These are phyloP conservation scores for Tolypocladium tropicale DNA, from an alignment of 2,329 filamentous ascomycete genomes.

Conservation along the genomic window DNA sequence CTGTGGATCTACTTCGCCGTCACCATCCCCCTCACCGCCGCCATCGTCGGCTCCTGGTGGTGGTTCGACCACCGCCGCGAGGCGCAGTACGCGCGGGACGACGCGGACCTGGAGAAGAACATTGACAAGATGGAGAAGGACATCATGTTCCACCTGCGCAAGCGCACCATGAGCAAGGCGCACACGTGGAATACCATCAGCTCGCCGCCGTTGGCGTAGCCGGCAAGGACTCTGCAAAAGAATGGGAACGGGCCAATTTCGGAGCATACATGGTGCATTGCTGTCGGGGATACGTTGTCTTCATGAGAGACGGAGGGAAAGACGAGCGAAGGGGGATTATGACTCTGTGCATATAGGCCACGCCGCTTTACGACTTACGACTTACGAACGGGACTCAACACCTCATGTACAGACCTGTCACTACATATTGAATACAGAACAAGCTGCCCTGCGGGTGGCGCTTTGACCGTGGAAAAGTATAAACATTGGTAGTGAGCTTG, in stretches of 20 bases:
- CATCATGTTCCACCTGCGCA: constrained; percentile 45
- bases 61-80: constrained; percentile 42
- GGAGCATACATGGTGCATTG: neutral
- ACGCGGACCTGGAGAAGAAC: constrained; percentile 40
- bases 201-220: constrained; percentile 13
- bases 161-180: constrained; percentile 46
- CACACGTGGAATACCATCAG: constrained; percentile 40
- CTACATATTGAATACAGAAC: neutral
- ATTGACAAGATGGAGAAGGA: constrained; percentile 47
- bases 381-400: neutral
- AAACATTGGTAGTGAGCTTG: no score
- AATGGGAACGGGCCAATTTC: no score
- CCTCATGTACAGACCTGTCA: neutral
- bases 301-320: no score
- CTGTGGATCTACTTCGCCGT: constrained; percentile 57
- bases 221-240: no score
- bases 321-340: neutral
- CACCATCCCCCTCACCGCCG: constrained; percentile 45
- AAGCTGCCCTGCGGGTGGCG: no score
- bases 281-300: neutral
- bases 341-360: neutral
- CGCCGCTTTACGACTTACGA: constrained; percentile 3
- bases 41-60: constrained; percentile 46
- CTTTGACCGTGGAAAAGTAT: neutral
- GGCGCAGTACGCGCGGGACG: constrained; percentile 35